Percentiles rank a stretch among this genome's conserved stretches.
Evolutionary conservation across 2,329 filamentous ascomycete species (phyloP).

Genomic region (Hymenoscyphus fructigenus): DNA sequence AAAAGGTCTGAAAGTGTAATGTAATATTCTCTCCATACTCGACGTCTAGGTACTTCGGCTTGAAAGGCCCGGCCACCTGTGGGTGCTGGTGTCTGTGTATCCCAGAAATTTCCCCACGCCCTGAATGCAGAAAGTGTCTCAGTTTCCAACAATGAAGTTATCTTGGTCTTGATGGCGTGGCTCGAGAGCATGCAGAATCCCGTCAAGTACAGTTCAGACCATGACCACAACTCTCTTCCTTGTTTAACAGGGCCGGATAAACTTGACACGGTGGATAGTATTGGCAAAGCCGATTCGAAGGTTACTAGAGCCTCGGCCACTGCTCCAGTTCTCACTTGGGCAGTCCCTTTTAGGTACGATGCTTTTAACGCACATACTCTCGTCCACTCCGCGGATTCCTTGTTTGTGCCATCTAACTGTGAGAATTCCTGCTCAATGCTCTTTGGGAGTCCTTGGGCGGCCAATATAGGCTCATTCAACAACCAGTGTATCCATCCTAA

Average conservation of each 20-base stretch:
- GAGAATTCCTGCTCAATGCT: conserved; percentile 57
- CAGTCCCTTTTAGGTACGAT: conserved; percentile 72
- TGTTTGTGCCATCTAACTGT: conserved; percentile 51
- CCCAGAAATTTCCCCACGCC: conserved; percentile 71
- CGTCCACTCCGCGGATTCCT: conserved; percentile 68
- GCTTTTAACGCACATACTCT: conserved; percentile 78
- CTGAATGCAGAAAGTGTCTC: conserved; percentile 59
- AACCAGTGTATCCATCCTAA: conserved; percentile 84
- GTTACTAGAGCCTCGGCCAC: conserved; percentile 61
- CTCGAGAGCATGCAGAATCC: conserved; percentile 71
- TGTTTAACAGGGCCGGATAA: conserved; percentile 42
- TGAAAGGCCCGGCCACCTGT: conserved; percentile 58
- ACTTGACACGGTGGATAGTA: conserved; percentile 53
- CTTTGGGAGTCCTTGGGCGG: conserved; percentile 61
- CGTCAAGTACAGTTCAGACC: conserved; percentile 76
- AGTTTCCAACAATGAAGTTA: conserved; percentile 50
- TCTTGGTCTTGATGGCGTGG: conserved; percentile 53
- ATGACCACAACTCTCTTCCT: conserved; percentile 68
- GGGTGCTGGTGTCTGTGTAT: conserved; percentile 43
- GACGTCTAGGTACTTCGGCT: conserved; percentile 59
- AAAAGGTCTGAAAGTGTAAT: conserved; percentile 74
- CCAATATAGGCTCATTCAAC: conserved; percentile 64
- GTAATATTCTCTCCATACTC: conserved; percentile 87
- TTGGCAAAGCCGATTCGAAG: conserved; percentile 65
- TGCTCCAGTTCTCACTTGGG: conserved; percentile 50